Percentiles rank a stretch among this genome's conserved stretches.
Conservation (phyloP, 202 grass and related monocot genomes). For the Cymbopogon flexuosus region DNA sequence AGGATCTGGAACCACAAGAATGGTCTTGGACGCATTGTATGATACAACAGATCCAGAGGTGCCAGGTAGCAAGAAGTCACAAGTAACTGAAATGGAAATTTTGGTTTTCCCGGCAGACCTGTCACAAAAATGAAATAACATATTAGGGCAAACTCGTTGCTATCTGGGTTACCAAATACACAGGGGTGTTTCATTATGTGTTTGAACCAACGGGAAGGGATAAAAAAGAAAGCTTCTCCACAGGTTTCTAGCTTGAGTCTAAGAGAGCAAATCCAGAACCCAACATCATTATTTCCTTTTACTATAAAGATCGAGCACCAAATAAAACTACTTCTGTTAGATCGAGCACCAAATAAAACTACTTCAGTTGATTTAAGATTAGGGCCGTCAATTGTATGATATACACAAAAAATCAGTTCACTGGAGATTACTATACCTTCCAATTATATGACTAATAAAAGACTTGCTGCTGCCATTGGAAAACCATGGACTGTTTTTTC, state of each 20-base stretch:
- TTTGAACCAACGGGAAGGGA: constrained; percentile 14
- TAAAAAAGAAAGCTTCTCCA: neutral
- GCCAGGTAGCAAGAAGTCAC: constrained; percentile 69
- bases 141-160: constrained; percentile 17
- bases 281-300: constrained; percentile 14
- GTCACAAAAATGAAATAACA: constrained; percentile 25
- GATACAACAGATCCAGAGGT: constrained; percentile 48
- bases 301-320: neutral
- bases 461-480: constrained; percentile 42
- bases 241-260: neutral
- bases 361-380: neutral
- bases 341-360: neutral
- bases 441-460: constrained; percentile 66
- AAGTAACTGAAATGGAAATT: constrained; percentile 71
- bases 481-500: constrained; percentile 46
- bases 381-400: neutral
- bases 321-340: no score
- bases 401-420: neutral
- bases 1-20: constrained; percentile 77
- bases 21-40: constrained; percentile 72
- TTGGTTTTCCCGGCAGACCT: constrained; percentile 81
- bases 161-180: neutral
- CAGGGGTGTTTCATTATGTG: constrained; percentile 8
- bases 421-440: constrained; percentile 50
- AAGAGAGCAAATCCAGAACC: neutral